Conservation (phyloP, 2,329 filamentous ascomycete species). For the Pseudogymnoascus sp. region DNA sequence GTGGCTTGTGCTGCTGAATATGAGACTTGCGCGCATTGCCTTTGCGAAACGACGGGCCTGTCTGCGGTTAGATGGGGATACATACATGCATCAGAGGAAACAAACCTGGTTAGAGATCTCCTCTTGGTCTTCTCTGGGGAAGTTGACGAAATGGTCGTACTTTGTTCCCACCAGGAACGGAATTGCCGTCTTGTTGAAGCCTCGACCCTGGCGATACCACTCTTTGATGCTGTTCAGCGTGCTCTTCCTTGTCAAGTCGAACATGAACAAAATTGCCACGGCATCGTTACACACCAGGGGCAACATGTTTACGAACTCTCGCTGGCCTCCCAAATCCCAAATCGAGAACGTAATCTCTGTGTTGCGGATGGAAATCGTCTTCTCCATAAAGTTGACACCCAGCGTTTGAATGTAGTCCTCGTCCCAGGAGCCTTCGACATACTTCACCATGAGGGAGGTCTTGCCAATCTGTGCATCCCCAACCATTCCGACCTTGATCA, state of each 20-base stretch:
- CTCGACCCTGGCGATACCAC: constrained; percentile 94
- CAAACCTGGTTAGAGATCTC: constrained; percentile 91
- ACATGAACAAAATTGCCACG: constrained; percentile 99
- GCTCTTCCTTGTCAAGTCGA: constrained; percentile 94
- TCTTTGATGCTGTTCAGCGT: constrained; percentile 99
- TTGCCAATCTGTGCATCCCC: constrained; percentile 98
- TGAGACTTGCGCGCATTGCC: constrained; percentile 94
- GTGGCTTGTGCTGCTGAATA: constrained; percentile 98
- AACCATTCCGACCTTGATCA: constrained; percentile 99
- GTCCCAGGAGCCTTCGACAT: constrained; percentile 98
- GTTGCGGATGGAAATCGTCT: constrained; percentile 98
- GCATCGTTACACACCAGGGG: constrained; percentile 99
- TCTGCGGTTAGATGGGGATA: background rate
- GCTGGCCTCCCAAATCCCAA: constrained; percentile 95
- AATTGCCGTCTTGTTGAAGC: constrained; percentile 99
- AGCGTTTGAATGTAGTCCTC: constrained; percentile 99
- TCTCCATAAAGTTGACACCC: constrained; percentile 99
- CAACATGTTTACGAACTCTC: constrained; percentile 99
- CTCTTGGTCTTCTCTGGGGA: constrained; percentile 92
- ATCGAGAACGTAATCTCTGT: constrained; percentile 99
- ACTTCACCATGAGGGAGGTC: constrained; percentile 99
- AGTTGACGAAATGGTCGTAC: constrained; percentile 99
- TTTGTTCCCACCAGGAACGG: constrained; percentile 96
- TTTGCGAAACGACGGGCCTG: constrained; percentile 93
- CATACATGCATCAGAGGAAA: background rate